Evolutionary conservation across 2,329 filamentous ascomycete species (phyloP).

Genomic region (Beauveria pseudobassiana): DNA sequence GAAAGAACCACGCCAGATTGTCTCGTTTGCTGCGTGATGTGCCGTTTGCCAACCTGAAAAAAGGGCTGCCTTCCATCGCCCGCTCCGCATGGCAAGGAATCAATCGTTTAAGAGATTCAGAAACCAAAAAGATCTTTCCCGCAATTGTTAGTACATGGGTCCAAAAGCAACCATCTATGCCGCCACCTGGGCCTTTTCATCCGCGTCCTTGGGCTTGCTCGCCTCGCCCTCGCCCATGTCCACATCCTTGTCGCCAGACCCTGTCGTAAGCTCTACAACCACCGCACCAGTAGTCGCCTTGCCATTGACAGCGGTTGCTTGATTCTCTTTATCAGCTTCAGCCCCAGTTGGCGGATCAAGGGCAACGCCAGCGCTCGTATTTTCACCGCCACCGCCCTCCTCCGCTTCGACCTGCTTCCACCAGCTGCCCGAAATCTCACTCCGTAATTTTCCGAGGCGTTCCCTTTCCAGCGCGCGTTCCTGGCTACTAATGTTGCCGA

Average conservation of each 20-base stretch:
- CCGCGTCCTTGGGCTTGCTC: slow-evolving; percentile 13
- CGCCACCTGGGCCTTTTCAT: slow-evolving; percentile 1
- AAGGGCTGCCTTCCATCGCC: background rate
- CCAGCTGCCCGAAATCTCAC: slow-evolving; percentile 28
- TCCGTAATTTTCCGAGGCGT: slow-evolving; percentile 17
- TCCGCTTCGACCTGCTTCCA: slow-evolving; percentile 23
- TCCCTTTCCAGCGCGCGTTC: slow-evolving; percentile 21
- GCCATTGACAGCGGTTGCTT: slow-evolving; percentile 16
- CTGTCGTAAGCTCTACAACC: background rate
- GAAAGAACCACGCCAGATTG: background rate
- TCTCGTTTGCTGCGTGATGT: background rate
- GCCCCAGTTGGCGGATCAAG: slow-evolving; percentile 12
- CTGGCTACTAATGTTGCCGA: slow-evolving; percentile 24
- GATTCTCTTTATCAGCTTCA: slow-evolving; percentile 43
- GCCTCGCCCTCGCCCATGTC: slow-evolving; percentile 23
- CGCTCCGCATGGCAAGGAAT: background rate
- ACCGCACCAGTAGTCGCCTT: background rate
- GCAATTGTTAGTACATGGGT: slow-evolving; percentile 3
- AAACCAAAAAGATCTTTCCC: background rate
- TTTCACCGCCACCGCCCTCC: slow-evolving; percentile 15
- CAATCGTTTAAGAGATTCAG: background rate
- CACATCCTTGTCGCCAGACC: slow-evolving; percentile 21
- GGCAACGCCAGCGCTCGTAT: slow-evolving; percentile 16
- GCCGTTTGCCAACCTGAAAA: slow-evolving; percentile 1
- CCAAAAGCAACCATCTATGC: background rate